These are phyloP conservation scores for Euphorbia pulcherrima DNA, from an alignment of 345 rosid genomes.

Conservation along the genomic window DNA sequence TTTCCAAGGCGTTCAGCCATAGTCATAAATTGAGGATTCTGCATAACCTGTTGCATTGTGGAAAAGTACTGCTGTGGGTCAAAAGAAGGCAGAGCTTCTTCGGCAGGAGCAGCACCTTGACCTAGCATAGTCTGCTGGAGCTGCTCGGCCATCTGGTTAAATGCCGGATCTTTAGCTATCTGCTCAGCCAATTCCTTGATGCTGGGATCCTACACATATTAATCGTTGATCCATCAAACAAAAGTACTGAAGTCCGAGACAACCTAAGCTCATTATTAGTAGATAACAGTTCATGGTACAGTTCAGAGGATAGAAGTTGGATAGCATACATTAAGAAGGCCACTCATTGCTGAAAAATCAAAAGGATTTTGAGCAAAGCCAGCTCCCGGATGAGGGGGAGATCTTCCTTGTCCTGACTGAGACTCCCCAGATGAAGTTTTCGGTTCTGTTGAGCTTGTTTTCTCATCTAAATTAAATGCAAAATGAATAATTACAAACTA, in stretches of 20 bases:
- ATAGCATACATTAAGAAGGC: slow-evolving; percentile 67
- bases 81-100: slow-evolving; percentile 56
- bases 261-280: neutral
- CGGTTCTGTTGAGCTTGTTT: slow-evolving; percentile 38
- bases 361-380: slow-evolving; percentile 58
- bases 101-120: slow-evolving; percentile 39
- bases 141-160: slow-evolving; percentile 96
- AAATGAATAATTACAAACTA: neutral
- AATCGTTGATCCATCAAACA: neutral
- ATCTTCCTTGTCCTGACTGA: slow-evolving; percentile 33
- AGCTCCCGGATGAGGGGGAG: slow-evolving; percentile 37
- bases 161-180: slow-evolving; percentile 88
- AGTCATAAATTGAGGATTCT: slow-evolving; percentile 87
- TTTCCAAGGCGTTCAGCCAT: slow-evolving; percentile 95
- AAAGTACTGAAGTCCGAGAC: neutral
- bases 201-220: slow-evolving; percentile 69
- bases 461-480: slow-evolving; percentile 44
- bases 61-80: slow-evolving; percentile 68
- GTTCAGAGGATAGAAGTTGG: neutral
- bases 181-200: slow-evolving; percentile 89
- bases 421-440: slow-evolving; percentile 56
- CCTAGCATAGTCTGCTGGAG: slow-evolving; percentile 75
- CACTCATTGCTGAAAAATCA: slow-evolving; percentile 83
- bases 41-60: slow-evolving; percentile 97
- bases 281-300: neutral